These are phyloP conservation scores for Phaeosphaeriaceae sp. DNA, from an alignment of 2,329 filamentous ascomycete species.

Conservation along the genomic window DNA sequence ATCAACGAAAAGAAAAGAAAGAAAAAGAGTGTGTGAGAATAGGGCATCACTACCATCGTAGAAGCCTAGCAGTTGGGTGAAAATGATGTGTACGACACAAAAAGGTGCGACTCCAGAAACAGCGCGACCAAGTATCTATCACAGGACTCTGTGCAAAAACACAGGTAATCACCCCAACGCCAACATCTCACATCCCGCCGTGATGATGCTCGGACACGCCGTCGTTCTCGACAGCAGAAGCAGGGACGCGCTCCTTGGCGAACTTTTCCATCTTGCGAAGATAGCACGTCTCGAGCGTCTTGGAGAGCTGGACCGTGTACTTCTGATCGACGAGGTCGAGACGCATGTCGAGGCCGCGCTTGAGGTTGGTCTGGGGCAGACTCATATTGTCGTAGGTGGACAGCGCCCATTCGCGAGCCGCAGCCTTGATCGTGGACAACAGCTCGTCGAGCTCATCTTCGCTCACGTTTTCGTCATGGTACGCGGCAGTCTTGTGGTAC, in stretches of 20 bases:
- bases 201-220: too few relatives aligned
- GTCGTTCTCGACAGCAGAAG: too few relatives aligned
- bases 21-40: too few relatives aligned
- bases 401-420: conserved; percentile 20
- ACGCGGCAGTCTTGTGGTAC: neutral
- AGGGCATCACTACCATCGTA: too few relatives aligned
- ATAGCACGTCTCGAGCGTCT: conserved; percentile 8
- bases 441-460: conserved; percentile 23
- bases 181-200: too few relatives aligned
- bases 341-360: conserved; percentile 17
- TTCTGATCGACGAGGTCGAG: conserved; percentile 16
- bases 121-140: too few relatives aligned
- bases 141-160: too few relatives aligned
- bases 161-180: too few relatives aligned
- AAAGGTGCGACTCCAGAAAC: too few relatives aligned
- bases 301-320: conserved; percentile 11
- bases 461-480: conserved; percentile 7
- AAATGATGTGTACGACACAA: too few relatives aligned
- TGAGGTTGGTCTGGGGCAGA: conserved; percentile 2
- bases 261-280: conserved; percentile 5
- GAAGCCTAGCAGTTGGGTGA: too few relatives aligned
- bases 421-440: conserved; percentile 8
- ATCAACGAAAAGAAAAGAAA: too few relatives aligned
- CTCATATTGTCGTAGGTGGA: conserved; percentile 5
- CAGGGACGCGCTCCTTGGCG: conserved; percentile 4